Base-by-base conservation (phyloP, 371 early-diverging fungal genomes). In the Actinomortierella wolfii region DNA sequence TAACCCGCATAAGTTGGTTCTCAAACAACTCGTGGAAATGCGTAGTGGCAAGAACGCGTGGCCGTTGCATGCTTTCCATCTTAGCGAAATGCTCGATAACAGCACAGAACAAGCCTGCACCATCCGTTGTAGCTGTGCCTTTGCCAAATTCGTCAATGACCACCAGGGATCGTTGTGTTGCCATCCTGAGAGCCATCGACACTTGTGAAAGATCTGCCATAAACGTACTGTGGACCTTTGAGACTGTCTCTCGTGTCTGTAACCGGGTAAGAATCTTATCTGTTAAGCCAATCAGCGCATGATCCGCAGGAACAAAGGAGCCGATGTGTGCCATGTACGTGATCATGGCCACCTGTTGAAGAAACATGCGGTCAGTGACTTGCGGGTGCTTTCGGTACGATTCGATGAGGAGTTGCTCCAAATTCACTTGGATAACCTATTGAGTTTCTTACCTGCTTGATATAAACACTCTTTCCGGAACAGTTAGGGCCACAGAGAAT, bases 141-240 rank as follows among this genome's bases (percentile, higher is more conserved):
- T 99, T 88, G 1, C 99, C 99, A 18, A 99, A 90, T 76, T 99
- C 99, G 70, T 99, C 99, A 82, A 99, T 88, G 40, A 99, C 92
- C 3, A 96, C 92, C 61, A 96, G 75, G 0, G 84, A 85, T 18
- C 62, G 39, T 9, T 44, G 67, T 7, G 86, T 86, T 1, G 84
- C 76, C 60, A 81, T 69, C 14, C 78, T 58, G 2, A 91, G 29
- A 0, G 87, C 87, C 21, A 81, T 67, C 5, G 83, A 59, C 24
- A 88, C 77, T 54, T 93, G 91, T 39, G 90, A 83, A 3, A 89
- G 43, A 50, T 73, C 73, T 3, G 67, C 66, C 73, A 73, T 81
- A 77, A 91, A 92, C 6, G 92, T 83, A 59, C 90, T 89, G 65
- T 86, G 84, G 28, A 82, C 79, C 90, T 89, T 66, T 0, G 84